Base-by-base conservation (phyloP, 371 early-diverging fungal species). In the Mucor circinelloides region DNA sequence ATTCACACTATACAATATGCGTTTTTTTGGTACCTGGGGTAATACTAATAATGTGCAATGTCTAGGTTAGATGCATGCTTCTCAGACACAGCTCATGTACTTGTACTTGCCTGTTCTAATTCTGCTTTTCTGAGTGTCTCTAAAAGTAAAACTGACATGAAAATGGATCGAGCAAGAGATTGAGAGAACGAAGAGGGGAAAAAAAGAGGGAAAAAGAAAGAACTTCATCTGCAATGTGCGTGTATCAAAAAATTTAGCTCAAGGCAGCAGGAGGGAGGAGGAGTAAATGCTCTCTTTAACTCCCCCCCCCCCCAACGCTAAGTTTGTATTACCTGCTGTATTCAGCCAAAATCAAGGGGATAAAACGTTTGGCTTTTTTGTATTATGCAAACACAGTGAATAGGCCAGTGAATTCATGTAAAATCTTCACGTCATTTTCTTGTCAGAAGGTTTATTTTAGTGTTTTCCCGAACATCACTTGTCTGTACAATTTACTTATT, bases 111-210 rank as follows among this genome's bases (percentile, higher is more conserved):
- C 70, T 78, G 78, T 42, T 79, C 82, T 55, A 82, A 63, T 64
- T 82, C 82, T 38, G 77, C 74, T 62, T 73, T 75, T 65, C 69
- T 65, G 25, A 82, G 56, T 12, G 78, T 77, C 32, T 80, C 81
- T 42, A 77, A 64, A 10, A 80, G 60, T 60, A 73, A 62, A 15
- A 55, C 66, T 27, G 76, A 57, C 76, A 75, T 75, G 12, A 27
- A 15, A 4, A 42, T 25, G 60, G 15, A 58, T 59, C 60, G 6
- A 46, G 63, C 44, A 40, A 50, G 59, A 38, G 19, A 56, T 46
- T n/a, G 36, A 64, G 44, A 17, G 28, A 56, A 40, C 17, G 40
- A 32, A 56, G 19, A 25, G 12, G n/a, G 25, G 15, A 52, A 52
- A 32, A 21, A 56, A 56, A 55, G 30, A 28, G n/a, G 17, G 17